Evolutionary conservation across 176 grass and related monocot species (phyloP).

Genomic region (Triticum urartu): DNA sequence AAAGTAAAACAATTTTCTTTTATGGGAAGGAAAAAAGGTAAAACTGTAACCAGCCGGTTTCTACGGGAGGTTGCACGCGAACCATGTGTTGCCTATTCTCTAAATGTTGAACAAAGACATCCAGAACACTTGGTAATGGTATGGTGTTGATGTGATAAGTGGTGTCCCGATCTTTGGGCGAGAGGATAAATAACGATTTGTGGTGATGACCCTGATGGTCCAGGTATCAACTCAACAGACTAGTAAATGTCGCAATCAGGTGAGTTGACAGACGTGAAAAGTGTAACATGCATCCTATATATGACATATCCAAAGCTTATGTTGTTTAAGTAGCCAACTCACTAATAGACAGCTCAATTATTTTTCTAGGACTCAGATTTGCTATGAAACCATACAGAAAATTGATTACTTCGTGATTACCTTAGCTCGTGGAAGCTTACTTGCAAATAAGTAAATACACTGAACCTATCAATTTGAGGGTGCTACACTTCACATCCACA

Average conservation of each 20-base stretch:
- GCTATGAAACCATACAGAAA: constrained; percentile 6
- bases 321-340: background rate
- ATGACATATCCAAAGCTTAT: background rate
- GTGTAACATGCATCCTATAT: background rate
- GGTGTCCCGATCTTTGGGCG: background rate
- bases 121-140: background rate
- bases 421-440: background rate
- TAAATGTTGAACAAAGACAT: background rate
- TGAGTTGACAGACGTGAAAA: background rate
- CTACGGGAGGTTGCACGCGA: background rate
- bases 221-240: background rate
- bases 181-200: background rate
- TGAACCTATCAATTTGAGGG: background rate
- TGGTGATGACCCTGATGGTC: background rate
- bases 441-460: constrained; percentile 6
- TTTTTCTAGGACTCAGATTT: background rate
- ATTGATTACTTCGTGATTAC: background rate
- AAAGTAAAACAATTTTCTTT: background rate
- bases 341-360: background rate
- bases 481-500: background rate
- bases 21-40: background rate
- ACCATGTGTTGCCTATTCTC: background rate
- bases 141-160: background rate
- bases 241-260: constrained; percentile 2
- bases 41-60: background rate